Conservation (phyloP, 306 rosid species). For the Rubus idaeus region DNA sequence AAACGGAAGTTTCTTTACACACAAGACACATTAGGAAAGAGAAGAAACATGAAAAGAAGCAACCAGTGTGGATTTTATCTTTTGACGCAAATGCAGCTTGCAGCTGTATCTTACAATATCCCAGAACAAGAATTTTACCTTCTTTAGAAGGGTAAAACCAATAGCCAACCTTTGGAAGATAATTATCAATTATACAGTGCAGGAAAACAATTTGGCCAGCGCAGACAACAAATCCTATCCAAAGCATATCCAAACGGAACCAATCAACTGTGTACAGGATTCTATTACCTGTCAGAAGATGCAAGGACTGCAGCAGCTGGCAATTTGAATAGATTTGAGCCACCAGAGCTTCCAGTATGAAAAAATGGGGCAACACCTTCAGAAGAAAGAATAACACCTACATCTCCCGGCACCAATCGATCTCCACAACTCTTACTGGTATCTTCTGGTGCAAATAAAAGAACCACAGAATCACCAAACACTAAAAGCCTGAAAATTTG, state of each 20-base stretch:
- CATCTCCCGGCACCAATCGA: slow-evolving; percentile 41
- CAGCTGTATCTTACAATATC: neutral
- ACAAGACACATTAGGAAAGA: neutral
- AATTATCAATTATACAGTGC: neutral
- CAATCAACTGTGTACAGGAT: neutral
- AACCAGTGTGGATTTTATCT: neutral
- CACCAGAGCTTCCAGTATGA: slow-evolving; percentile 24
- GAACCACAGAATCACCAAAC: slow-evolving; percentile 33
- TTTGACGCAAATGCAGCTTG: neutral
- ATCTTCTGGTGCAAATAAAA: slow-evolving; percentile 44
- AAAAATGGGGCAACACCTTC: slow-evolving; percentile 34
- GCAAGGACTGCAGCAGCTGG: slow-evolving; percentile 42
- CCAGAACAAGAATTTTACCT: neutral
- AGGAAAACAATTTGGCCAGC: neutral
- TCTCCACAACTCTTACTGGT: slow-evolving; percentile 30
- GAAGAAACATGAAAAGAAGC: neutral
- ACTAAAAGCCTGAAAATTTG: slow-evolving; percentile 46
- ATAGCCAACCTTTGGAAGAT: neutral
- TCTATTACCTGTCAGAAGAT: slow-evolving; percentile 44
- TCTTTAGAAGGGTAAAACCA: neutral
- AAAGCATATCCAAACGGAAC: neutral
- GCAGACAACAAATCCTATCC: neutral
- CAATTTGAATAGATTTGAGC: slow-evolving; percentile 32
- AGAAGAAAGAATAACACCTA: slow-evolving; percentile 46
- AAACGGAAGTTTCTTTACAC: neutral